Evolutionary conservation across 2,329 filamentous ascomycete species (phyloP), one percentile per base, ranked within the genome.

Genomic region (Ascosphaera acerosa): DNA sequence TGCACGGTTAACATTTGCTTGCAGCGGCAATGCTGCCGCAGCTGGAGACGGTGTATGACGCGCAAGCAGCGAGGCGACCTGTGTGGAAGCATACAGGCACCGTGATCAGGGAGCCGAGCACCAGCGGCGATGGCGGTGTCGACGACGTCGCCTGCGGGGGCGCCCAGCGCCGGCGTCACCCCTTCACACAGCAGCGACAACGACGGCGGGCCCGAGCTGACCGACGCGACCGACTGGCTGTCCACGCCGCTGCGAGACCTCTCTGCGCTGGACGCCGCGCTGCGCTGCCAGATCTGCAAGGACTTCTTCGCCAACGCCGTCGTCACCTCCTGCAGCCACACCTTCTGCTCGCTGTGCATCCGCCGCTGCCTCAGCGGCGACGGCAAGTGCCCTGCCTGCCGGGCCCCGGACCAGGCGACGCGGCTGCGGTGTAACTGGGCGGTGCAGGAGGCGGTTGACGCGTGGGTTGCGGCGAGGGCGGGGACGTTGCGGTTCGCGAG

Each of bases 251-350:
- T 61, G 33, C 45, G 48, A 10, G 39, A 47, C 19, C 46, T 59
- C 26, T 47, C 51, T 34, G 52, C 51, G 29, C 44, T 97, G 38
- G 87, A 97, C 45, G 70, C 75, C 36, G 70, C 81, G 3, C 61
- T 97, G 14, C 77, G 87, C 42, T 97, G 87, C 53, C 78, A 94
- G 52, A 76, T 97, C 36, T 97, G 87, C 66, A 94, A 94, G 49
- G 89, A 97, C 51, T 90, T 94, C 53, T 94, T 77, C 57, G 70
- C 70, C 37, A 90, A 81, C 31, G 87, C 87, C 0, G 87, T 97
- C 66, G 73, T 92, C 38, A 97, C 87, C 1, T 76, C 77, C 1
- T 97, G 87, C 55, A 76, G 70, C 33, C 87, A 97, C 49, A 94
- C 87, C 0, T 97, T 97, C 47, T 97, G 87, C 59, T 92, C 84